Percentiles rank a stretch among this genome's conserved stretches.
Conservation (phyloP, 805 yeast genomes). For the Sungouiella thailandica region DNA sequence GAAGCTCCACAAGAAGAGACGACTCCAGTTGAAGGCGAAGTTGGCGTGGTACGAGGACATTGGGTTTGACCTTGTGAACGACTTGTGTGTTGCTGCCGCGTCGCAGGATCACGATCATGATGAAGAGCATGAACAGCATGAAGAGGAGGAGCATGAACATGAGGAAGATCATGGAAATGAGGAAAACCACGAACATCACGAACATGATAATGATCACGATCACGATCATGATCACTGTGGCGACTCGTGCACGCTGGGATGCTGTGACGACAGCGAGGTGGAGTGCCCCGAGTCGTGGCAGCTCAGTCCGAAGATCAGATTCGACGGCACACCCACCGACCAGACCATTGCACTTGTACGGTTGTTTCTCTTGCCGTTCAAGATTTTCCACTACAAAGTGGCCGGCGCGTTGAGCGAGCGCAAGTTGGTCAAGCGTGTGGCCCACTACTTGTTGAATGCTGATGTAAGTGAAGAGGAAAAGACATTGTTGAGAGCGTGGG, state of each 20-base stretch:
- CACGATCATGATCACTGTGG: conserved; percentile 8
- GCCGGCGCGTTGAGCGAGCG: conserved; percentile 17
- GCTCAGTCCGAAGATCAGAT: conserved; percentile 33
- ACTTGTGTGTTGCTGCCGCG: conserved; percentile 7
- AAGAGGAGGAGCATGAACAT: conserved; percentile 9
- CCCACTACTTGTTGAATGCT: conserved; percentile 14
- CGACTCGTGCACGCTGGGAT: conserved; percentile 18
- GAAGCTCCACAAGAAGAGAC: conserved; percentile 18
- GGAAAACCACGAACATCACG: conserved; percentile 17
- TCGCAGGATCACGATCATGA: too few species aligned
- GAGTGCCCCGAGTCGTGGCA: conserved; percentile 39
- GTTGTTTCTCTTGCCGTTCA: conserved; percentile 23
- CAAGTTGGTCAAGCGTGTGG: conserved; percentile 16
- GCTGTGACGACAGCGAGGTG: conserved; percentile 11
- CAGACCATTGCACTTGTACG: conserved; percentile 26
- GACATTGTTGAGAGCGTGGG: conserved; percentile 21
- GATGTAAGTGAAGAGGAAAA: conserved; percentile 7
- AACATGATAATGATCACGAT: conserved; percentile 11
- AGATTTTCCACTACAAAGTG: conserved; percentile 20
- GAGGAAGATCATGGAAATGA: conserved; percentile 17
- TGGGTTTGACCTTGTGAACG: conserved; percentile 38
- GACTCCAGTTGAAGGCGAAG: conserved; percentile 31
- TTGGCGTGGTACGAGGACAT: conserved; percentile 46
- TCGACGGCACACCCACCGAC: conserved; percentile 41
- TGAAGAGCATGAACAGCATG: conserved; percentile 6